These are phyloP conservation scores for Fusarium siculi DNA, from an alignment of 2,329 filamentous ascomycete genomes.

Conservation along the genomic window DNA sequence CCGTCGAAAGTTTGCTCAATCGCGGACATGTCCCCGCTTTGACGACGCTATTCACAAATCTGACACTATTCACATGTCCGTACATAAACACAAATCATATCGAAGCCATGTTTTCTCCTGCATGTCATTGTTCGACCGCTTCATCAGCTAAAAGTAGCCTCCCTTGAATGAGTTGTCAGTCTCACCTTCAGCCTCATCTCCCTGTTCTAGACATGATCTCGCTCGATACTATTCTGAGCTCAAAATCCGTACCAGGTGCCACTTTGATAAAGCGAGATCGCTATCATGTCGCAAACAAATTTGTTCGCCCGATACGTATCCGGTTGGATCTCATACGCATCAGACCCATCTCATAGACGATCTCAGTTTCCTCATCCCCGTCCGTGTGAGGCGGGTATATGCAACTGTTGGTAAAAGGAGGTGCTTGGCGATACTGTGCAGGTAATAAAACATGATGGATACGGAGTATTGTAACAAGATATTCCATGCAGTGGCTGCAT, in stretches of 20 bases:
- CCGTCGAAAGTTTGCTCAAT: constrained; percentile 5
- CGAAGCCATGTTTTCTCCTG: neutral
- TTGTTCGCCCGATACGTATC: constrained; percentile 18
- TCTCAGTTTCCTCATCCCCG: constrained; percentile 36
- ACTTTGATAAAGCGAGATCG: constrained; percentile 13
- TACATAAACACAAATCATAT: constrained; percentile 15
- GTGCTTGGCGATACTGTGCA: constrained; percentile 32
- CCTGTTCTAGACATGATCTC: constrained; percentile 23
- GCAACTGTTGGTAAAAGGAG: constrained; percentile 42
- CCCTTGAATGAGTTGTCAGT: constrained; percentile 26
- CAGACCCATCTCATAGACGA: constrained; percentile 35
- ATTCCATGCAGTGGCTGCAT: constrained; percentile 32
- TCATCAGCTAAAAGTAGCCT: constrained; percentile 5
- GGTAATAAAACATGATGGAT: constrained; percentile 28
- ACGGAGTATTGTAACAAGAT: constrained; percentile 17
- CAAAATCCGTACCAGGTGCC: constrained; percentile 15
- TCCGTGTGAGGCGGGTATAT: constrained; percentile 38
- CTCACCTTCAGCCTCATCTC: constrained; percentile 28
- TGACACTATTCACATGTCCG: constrained; percentile 30
- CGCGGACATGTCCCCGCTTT: constrained; percentile 10
- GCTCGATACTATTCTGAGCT: constrained; percentile 22
- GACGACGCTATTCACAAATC: constrained; percentile 31
- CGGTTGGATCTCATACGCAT: constrained; percentile 20
- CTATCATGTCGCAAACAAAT: constrained; percentile 18
- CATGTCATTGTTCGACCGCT: neutral